phyloP scores from a whole-genome alignment of 108 stramenopile species.

The Aurantiochytrium sp. region DNA sequence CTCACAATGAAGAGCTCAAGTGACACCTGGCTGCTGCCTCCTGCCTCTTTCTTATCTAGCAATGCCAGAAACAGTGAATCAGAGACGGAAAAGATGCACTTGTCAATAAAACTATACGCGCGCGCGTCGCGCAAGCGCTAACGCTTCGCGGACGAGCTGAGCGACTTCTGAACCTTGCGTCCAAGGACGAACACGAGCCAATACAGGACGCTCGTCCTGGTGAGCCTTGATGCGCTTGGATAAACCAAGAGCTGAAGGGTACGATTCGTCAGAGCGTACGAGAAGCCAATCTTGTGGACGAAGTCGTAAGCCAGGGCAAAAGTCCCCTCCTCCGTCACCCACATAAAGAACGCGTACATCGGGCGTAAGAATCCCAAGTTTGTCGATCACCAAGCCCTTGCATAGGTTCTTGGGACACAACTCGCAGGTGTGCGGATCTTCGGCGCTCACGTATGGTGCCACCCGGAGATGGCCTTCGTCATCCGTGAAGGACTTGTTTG shows the following conservation, averaged over 20 bases:
- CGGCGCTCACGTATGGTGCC: neutral
- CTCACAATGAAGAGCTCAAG: no score
- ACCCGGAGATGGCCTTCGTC: neutral
- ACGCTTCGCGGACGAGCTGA: neutral
- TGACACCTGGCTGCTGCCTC: no score
- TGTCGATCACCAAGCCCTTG: slow-evolving; percentile 8
- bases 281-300: neutral
- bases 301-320: neutral
- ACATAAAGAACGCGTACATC: neutral
- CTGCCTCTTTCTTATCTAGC: no score
- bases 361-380: neutral
- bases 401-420: slow-evolving; percentile 12
- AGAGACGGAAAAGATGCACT: no score
- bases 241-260: neutral
- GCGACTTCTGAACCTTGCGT: neutral
- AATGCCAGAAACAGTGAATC: no score
- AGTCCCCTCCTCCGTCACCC: slow-evolving; percentile 14
- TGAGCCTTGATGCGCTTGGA: neutral
- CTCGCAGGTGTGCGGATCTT: neutral
- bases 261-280: neutral
- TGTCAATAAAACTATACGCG: neutral
- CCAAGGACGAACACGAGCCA: neutral
- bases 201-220: neutral
- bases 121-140: neutral
- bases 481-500: neutral